Evolutionary conservation across 345 rosid genomes (phyloP).

Genomic region (Syzygium aqueum): DNA sequence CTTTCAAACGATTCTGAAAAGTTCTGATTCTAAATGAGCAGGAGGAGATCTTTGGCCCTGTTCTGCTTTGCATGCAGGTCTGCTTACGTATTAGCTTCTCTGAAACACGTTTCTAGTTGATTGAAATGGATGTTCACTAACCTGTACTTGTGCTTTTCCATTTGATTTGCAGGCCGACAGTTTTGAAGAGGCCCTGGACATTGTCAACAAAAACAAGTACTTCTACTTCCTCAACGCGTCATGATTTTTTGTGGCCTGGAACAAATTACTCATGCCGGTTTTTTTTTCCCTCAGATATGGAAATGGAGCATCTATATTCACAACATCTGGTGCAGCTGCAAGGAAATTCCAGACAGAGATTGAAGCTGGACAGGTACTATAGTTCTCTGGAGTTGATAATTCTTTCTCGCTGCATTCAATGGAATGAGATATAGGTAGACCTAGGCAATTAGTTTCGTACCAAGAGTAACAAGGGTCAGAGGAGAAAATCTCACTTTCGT

Average conservation of each 20-base stretch:
- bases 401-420: neutral
- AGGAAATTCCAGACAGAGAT: conserved; percentile 93
- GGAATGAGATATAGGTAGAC: neutral
- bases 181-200: conserved; percentile 80
- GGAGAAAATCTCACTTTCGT: neutral
- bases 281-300: conserved; percentile 52
- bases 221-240: neutral
- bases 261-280: no score
- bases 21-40: conserved; percentile 17
- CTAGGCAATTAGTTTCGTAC: neutral
- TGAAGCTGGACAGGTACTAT: conserved; percentile 89
- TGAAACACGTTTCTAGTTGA: neutral
- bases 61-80: conserved; percentile 91
- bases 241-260: neutral
- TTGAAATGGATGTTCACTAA: neutral
- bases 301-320: conserved; percentile 90
- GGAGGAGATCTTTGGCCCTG: conserved; percentile 99
- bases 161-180: conserved; percentile 54
- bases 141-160: neutral
- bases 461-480: neutral
- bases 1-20: neutral
- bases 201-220: conserved; percentile 82
- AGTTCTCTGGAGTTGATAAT: neutral
- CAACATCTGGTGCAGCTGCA: conserved; percentile 85
- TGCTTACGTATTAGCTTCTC: conserved; percentile 8